Conservation (phyloP, 441 rosid species). For the Bocquillonia castaneifolia region DNA sequence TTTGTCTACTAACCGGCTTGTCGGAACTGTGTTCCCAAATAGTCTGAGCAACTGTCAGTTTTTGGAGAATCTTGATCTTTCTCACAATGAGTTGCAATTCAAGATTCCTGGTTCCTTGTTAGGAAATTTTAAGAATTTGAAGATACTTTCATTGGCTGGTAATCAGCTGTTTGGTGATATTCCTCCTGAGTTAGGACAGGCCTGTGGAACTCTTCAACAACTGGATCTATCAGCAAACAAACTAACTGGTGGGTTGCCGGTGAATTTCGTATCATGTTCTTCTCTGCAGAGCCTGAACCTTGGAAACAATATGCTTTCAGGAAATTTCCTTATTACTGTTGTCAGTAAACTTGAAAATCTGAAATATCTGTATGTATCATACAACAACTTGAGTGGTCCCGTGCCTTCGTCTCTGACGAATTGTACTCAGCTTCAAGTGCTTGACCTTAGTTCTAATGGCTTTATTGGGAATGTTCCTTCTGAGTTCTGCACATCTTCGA, state of each 20-base stretch:
- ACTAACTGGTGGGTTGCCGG: constrained; percentile 62
- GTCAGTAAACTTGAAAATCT: constrained; percentile 56
- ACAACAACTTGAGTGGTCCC: constrained; percentile 67
- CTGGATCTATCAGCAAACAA: constrained; percentile 73
- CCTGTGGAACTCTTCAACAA: constrained; percentile 50
- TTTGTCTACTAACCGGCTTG: constrained; percentile 54
- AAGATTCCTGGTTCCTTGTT: constrained; percentile 55
- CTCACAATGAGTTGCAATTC: constrained; percentile 50
- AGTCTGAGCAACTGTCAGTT: constrained; percentile 51
- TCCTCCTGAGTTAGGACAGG: constrained; percentile 55
- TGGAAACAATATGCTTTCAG: constrained; percentile 64
- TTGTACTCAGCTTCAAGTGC: constrained; percentile 57
- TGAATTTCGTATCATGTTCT: constrained; percentile 45
- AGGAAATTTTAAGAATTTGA: constrained; percentile 47
- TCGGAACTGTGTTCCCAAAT: constrained; percentile 48
- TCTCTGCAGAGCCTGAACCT: constrained; percentile 56
- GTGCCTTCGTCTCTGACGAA: constrained; percentile 64
- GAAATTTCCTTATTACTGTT: constrained; percentile 62
- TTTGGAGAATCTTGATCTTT: constrained; percentile 57
- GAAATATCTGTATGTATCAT: constrained; percentile 50
- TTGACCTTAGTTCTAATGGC: constrained; percentile 78
- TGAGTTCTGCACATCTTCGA: constrained; percentile 49
- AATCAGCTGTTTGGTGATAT: constrained; percentile 55
- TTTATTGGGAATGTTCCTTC: constrained; percentile 59
- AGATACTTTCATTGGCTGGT: constrained; percentile 52